Base-by-base conservation (phyloP, 257 asterid species). In the Fraxinus pennsylvanica region DNA sequence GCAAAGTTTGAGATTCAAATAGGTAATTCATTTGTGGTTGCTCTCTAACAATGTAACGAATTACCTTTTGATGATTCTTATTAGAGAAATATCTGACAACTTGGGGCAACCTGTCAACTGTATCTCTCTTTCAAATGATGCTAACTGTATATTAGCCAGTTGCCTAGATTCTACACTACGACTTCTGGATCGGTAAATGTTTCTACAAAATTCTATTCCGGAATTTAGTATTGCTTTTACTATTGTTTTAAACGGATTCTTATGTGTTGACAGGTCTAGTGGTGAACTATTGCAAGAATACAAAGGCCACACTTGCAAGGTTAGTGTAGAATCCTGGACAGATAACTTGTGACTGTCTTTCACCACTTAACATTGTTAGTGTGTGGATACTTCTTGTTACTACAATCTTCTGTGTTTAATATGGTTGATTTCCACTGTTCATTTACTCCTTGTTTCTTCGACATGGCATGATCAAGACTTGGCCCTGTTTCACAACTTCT, bases 301-400 rank as follows among this genome's bases (percentile, higher is more conserved):
- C 83, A 90, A 86, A 85, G 99, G 99, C 78, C 99, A 94, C 80
- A 88, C 89, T 80, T 91, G 99, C 90, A 94, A 94, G 99, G 99
- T 94, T 76, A 57, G 88, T 52, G 19, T 17, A 38, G 74, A 54
- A 74, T 27, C 74, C 72, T 63, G 9, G 10, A 69, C n/a, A 38
- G 21, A 25, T n/a, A 73, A 67, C 80, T 76, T 71, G 59, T 22
- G 47, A 36, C 38, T 75, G 41, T 38, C 47, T 79, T 74, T 68
- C 35, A 50, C 76, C 72, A 68, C 59, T 75, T 73, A 27, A 22
- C 27, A 79, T 39, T 29, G 45, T 81, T 39, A 61, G 71, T 17
- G 57, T 6, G 33, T 75, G 54, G 14, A 39, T 41, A 41, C 30
- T 66, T 52, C 30, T 71, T 41, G 33, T 57, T 54, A 17, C 47